Conservation (phyloP, 192 early-diverging fungal genomes). For the Geranomyces michiganensis region DNA sequence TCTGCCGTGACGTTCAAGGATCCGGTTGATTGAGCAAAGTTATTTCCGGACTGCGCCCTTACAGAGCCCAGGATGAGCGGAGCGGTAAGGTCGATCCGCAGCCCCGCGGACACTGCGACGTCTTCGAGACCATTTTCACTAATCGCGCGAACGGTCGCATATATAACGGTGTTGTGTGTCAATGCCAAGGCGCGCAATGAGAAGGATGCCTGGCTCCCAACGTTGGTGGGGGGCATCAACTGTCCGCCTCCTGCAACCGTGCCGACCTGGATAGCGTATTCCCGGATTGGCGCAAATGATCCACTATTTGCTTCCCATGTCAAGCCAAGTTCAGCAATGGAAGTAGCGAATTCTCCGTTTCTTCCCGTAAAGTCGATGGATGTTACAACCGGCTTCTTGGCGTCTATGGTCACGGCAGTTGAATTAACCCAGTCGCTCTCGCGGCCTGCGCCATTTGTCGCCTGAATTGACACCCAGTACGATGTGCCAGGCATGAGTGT, state of each 20-base stretch:
- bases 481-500: no score
- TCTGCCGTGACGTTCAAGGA: neutral
- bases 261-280: conserved; percentile 5
- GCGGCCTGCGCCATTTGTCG: no score
- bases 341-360: no score
- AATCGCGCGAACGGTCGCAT: neutral
- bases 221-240: neutral
- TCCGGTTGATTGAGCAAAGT: neutral
- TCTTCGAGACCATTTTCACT: neutral
- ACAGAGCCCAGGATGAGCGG: neutral
- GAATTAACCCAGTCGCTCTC: no score
- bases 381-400: no score
- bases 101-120: neutral
- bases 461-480: no score
- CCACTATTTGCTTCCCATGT: neutral
- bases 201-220: neutral
- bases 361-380: no score
- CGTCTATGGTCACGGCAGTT: no score
- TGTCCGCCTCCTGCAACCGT: neutral
- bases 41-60: neutral
- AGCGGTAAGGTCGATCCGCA: neutral
- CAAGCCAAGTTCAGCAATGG: no score
- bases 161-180: neutral
- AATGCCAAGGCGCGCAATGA: neutral
- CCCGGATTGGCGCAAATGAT: neutral